Base-by-base conservation (phyloP, 768 basidiomycete genomes). In the Neoboletus magnificus region DNA sequence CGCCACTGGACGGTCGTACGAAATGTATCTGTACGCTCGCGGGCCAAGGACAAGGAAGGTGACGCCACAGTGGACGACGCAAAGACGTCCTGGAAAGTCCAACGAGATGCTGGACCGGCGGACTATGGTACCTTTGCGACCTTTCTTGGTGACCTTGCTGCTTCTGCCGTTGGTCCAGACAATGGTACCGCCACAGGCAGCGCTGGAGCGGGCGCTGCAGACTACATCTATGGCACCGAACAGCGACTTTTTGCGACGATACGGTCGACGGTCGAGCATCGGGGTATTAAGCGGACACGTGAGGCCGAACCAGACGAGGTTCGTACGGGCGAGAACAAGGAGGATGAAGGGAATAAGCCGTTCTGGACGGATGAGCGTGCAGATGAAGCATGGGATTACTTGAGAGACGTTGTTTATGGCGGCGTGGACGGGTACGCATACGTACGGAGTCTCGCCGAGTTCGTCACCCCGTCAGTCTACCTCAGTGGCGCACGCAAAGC, bases 351-450 rank as follows among this genome's bases (percentile, higher is more conserved):
- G 5, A 50, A 66, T 3, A 72, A 67, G 7, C 20, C 43, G 7
- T 84, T 83, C 57, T 88, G 82, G 80, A 77, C 73, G 23, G 66
- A 73, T 13, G 73, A 73, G 47, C 73, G 76, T 6, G 82, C 80
- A 13, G 67, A 68, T n/a, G 76, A 79, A 23, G 87, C 80, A 2
- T 85, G 89, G 70, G 78, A 76, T n/a, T 89, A 86, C 62, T 44
- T 91, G 18, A 72, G 79, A 20, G 86, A 90, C 64, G 65, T 89
- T n/a, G 88, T 91, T 0, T 91, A 91, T 64, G 89, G 90, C 0
- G 89, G 90, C 44, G 76, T 83, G 0, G 87, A 89, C 53, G 89
- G 90, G 2, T 70, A 84, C 27, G 89, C 89, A 6, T 91, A 91
- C 66, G 79, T 86, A 50, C 77, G 86, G 56, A 91, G 90, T 66